A percentile compares a stretch with the other conserved stretches of the same genome.
Evolutionary conservation across 306 rosid species (phyloP).

Genomic region (Oxytropis ochrocephala): DNA sequence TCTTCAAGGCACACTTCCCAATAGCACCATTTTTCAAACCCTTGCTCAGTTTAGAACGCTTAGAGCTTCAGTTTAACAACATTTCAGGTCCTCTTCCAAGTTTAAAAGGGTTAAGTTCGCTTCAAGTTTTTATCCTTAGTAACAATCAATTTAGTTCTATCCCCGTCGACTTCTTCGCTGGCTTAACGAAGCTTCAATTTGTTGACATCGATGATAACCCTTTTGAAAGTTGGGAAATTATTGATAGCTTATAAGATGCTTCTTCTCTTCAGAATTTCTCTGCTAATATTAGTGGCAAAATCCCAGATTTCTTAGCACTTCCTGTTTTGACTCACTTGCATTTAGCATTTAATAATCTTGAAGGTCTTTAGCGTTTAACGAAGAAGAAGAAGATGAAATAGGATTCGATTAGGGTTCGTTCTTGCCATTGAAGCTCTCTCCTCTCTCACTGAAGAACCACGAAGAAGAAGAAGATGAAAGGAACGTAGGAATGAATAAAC

Average conservation of each 20-base stretch:
- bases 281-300: conserved; percentile 47
- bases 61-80: conserved; percentile 70
- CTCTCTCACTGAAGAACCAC: no score
- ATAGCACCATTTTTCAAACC: conserved; percentile 20
- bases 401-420: no score
- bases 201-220: conserved; percentile 70
- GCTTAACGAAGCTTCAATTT: conserved; percentile 48
- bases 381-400: no score
- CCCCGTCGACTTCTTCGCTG: conserved; percentile 50
- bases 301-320: conserved; percentile 50
- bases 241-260: conserved; percentile 37
- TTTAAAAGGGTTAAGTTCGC: conserved; percentile 35
- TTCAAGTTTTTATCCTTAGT: conserved; percentile 46
- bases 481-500: no score
- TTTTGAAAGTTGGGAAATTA: conserved; percentile 54
- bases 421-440: no score
- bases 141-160: conserved; percentile 48
- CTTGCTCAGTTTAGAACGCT: conserved; percentile 41
- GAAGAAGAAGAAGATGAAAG: no score
- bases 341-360: conserved; percentile 55
- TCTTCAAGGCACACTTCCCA: conserved; percentile 52
- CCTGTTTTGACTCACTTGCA: conserved; percentile 52
- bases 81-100: conserved; percentile 69
- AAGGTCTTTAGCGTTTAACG: conserved; percentile 51
- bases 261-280: conserved; percentile 63